Percentiles rank a stretch among this genome's conserved stretches.
Evolutionary conservation across 768 basidiomycete species (phyloP).

Genomic region (Pulveroboletus sp.): DNA sequence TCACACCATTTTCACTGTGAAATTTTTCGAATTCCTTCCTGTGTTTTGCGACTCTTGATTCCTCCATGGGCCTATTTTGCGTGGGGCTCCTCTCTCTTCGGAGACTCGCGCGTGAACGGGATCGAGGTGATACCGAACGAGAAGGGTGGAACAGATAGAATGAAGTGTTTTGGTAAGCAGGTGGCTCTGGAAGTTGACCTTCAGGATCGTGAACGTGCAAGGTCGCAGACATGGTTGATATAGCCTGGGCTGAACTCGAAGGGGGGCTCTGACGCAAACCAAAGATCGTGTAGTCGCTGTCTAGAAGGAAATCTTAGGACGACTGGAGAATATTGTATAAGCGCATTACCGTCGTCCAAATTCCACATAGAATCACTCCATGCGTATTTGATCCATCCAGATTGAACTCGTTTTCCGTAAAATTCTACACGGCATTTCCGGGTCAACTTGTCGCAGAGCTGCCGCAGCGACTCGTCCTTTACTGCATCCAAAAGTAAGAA

Average conservation of each 20-base stretch:
- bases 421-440: constrained; percentile 61
- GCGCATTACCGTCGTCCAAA: constrained; percentile 75
- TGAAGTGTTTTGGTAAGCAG: constrained; percentile 66
- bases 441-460: constrained; percentile 69
- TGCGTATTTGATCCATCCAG: constrained; percentile 87
- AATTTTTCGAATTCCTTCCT: constrained; percentile 83
- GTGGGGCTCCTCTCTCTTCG: constrained; percentile 42
- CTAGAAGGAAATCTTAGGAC: constrained; percentile 33
- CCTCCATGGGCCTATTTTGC: constrained; percentile 22
- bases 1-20: constrained; percentile 87
- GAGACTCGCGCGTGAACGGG: constrained; percentile 33
- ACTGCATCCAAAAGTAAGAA: constrained; percentile 40
- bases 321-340: not conserved
- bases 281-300: constrained; percentile 88
- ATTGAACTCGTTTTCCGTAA: constrained; percentile 57
- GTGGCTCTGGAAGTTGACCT: constrained; percentile 54
- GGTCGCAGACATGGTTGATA: constrained; percentile 29
- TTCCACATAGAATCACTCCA: constrained; percentile 80
- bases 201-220: constrained; percentile 64
- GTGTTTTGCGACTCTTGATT: constrained; percentile 56
- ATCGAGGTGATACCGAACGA: constrained; percentile 27
- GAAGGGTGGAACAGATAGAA: constrained; percentile 59
- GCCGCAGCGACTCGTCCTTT: constrained; percentile 60
- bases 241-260: constrained; percentile 19
- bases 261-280: constrained; percentile 61